These are phyloP conservation scores for Penicillium alfredii DNA, from an alignment of 495 filamentous ascomycete species.

Conservation along the genomic window DNA sequence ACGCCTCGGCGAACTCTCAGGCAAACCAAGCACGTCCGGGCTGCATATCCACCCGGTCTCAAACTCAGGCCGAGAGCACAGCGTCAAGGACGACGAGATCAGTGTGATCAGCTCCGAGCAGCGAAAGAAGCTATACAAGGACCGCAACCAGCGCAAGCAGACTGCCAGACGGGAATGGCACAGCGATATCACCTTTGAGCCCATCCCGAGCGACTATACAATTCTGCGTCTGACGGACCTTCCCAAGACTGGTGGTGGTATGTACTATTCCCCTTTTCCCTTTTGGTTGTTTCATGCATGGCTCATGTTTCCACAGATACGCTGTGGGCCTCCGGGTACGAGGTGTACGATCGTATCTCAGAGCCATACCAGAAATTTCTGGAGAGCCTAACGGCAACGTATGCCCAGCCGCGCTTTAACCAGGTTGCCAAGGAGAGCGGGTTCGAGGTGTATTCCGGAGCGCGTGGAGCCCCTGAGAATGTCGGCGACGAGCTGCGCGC, in stretches of 20 bases:
- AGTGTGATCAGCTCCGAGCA: constrained; percentile 61
- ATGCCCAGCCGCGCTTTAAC: constrained; percentile 55
- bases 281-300: too few species aligned
- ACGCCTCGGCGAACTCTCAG: constrained; percentile 55
- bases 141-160: constrained; percentile 23
- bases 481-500: constrained; percentile 55
- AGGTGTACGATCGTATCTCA: constrained; percentile 71
- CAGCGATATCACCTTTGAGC: constrained; percentile 69
- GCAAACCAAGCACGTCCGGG: constrained; percentile 58
- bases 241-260: constrained; percentile 65
- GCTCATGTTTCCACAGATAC: too few species aligned
- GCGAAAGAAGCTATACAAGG: constrained; percentile 50
- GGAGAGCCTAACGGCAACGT: constrained; percentile 62
- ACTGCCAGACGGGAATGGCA: constrained; percentile 48
- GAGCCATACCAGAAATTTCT: constrained; percentile 59
- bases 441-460: constrained; percentile 49
- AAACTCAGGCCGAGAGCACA: constrained; percentile 54
- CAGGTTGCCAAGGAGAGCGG: constrained; percentile 47
- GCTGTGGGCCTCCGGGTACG: constrained; percentile 71
- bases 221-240: constrained; percentile 56
- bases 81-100: constrained; percentile 63
- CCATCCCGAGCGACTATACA: constrained; percentile 62
- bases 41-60: constrained; percentile 70
- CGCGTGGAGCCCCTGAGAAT: constrained; percentile 65
- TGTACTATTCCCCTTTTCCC: too few species aligned